Evolutionary conservation across 768 basidiomycete genomes (phyloP), one percentile per base, ranked within the genome.

Genomic region (Lepiota subincarnata): DNA sequence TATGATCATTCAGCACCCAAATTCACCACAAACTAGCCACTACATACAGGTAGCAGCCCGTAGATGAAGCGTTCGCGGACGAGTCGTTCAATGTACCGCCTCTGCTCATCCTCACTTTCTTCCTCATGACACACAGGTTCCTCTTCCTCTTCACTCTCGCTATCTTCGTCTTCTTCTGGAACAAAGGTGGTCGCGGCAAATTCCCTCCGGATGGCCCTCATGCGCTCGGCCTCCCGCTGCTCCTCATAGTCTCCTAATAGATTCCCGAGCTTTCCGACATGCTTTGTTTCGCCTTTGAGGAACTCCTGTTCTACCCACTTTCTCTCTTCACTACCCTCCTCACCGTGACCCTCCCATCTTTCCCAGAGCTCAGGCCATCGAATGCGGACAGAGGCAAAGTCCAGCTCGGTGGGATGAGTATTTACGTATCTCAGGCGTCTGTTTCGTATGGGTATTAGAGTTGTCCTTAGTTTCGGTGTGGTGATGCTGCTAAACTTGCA

Each of bases 231-330:
- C 64, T 83, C 84, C 55, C 91, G 75, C 63, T 89, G 89, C 60
- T 88, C 89, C 60, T 91, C 89, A 61, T 88, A 91, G 5, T 75
- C 81, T 3, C 79, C 82, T 7, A 93, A 68, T 7, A 93, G 69
- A 4, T 64, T 64, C 1, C 82, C 89, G 14, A 91, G 67, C 57
- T 87, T 88, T 35, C 88, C 88, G 10, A 92, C 78, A 55, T 84
- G 79, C 57, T 80, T 79, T 28, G 64, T 68, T 2, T 69, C 70
- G 1, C 83, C 86, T 26, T 70, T 67, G 52, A 92, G 61, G 64
- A 92, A 91, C 16, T 75, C 70, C 14, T 66, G 73, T 48, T 81
- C 72, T 4, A 71, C 88, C 90, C 90, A 93, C 35, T 72, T 71
- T 58, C 72, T 77, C 67, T 93, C 90, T 12, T 90, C 89, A 37